Evolutionary conservation across 495 filamentous ascomycete species (phyloP), one percentile per base, ranked within the genome.

Genomic region (Penicillium diatomitis): DNA sequence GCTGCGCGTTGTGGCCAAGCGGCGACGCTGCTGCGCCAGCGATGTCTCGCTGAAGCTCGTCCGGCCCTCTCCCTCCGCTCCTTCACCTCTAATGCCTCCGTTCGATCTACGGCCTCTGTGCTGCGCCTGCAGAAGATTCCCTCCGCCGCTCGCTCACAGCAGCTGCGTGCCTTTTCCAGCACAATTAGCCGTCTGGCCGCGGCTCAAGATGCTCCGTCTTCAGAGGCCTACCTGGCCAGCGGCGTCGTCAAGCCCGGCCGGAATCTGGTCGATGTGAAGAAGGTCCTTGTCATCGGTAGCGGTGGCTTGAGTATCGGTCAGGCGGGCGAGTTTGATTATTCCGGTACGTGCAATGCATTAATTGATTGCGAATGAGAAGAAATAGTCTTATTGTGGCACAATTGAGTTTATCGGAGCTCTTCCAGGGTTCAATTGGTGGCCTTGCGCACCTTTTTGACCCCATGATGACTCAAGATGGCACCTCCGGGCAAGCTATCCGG

Each of bases 301-400:
- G 91, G 91, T 64, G 91, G 91, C 55, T 72, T 97, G 52, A 94
- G 88, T 63, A 97, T 97, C 68, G 91, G 91, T 9, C 91, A 97
- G 67, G 90, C 91, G 54, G 91, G 91, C 62, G 91, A 97, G 69
- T 97, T 97, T 57, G 90, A 96, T 67, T 96, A 97, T 69, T 96
- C 91, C n/a, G 91, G 90, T 65, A 86, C 31, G 72, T 70, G 7
- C 7, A 35, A 35, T 44, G 10, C 12, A 46, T 32, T 31, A 20
- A 20, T 20, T 20, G 20, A 20, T 20, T 20, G 20, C 20, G 20
- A 20, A 20, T 20, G 20, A 20, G 20, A 20, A 20, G 20, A 20
- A 20, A 20, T n/a, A 20, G 20, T 20, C 20, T 20, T 20, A 20
- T 20, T 2, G 20, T 20, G 20, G 20, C 20, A 20, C 20, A 20